These are phyloP conservation scores for Metarhizium album DNA, from an alignment of 2,329 filamentous ascomycete species.

Conservation along the genomic window DNA sequence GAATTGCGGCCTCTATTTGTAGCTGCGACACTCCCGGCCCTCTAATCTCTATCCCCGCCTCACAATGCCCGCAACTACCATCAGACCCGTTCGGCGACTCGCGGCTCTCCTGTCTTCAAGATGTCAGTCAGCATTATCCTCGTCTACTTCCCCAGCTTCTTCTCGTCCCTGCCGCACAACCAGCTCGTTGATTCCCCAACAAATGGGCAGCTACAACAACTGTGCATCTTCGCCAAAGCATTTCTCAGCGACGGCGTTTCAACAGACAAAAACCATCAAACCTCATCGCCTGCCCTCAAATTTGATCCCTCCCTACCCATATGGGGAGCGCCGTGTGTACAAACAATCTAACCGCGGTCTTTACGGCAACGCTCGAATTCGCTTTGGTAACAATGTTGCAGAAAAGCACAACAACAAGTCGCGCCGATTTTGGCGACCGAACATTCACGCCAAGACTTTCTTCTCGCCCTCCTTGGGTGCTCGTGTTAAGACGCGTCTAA, in stretches of 20 bases:
- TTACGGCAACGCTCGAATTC: slow-evolving; percentile 60
- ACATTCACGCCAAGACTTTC: slow-evolving; percentile 58
- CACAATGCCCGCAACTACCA: slow-evolving; percentile 10
- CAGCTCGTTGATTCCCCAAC: not conserved
- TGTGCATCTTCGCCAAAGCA: slow-evolving; percentile 7
- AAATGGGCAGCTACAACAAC: not conserved
- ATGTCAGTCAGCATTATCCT: slow-evolving; percentile 7
- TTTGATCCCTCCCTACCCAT: slow-evolving; percentile 58
- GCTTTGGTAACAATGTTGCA: slow-evolving; percentile 71
- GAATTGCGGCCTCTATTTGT: not conserved
- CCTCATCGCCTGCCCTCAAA: slow-evolving; percentile 33
- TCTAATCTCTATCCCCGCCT: not conserved
- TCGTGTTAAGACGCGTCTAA: slow-evolving; percentile 57
- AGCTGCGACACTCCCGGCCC: not conserved
- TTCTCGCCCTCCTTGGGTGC: slow-evolving; percentile 52
- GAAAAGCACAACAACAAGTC: slow-evolving; percentile 59
- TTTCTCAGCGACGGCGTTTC: slow-evolving; percentile 27
- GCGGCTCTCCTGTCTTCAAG: slow-evolving; percentile 10
- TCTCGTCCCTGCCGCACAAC: not conserved
- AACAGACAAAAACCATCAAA: slow-evolving; percentile 29
- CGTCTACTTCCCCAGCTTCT: not conserved
- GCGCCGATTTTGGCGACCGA: slow-evolving; percentile 63
- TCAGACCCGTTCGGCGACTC: slow-evolving; percentile 9
- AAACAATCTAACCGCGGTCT: slow-evolving; percentile 72
- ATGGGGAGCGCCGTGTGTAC: slow-evolving; percentile 58